Evolutionary conservation across 2,329 filamentous ascomycete genomes (phyloP).

Genomic region (Aspergillus ustus): DNA sequence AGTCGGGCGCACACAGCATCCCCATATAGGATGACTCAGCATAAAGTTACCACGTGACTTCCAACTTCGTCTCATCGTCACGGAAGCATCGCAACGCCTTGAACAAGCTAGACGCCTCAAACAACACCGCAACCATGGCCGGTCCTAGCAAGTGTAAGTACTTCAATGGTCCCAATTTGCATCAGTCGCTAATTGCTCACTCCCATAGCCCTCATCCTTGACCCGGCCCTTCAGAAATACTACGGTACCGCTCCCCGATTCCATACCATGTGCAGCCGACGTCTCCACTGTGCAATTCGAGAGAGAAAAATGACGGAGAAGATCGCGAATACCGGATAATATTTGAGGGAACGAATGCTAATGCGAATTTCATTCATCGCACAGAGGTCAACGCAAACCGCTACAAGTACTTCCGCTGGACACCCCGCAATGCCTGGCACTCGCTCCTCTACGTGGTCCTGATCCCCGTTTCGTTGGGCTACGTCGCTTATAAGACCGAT

Average conservation of each 20-base stretch:
- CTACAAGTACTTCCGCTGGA: slow-evolving; percentile 96
- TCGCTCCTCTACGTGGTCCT: slow-evolving; percentile 76
- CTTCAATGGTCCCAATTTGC: not conserved
- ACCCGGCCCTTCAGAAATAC: slow-evolving; percentile 55
- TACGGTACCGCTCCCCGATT: slow-evolving; percentile 48
- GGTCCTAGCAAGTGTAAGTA: slow-evolving; percentile 54
- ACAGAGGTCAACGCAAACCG: slow-evolving; percentile 82
- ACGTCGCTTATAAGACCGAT: slow-evolving; percentile 78
- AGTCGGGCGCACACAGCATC: not conserved
- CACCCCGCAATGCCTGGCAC: slow-evolving; percentile 76
- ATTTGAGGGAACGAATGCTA: slow-evolving; percentile 8
- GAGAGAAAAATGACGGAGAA: not conserved
- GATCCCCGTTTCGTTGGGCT: slow-evolving; percentile 72
- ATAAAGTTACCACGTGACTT: slow-evolving; percentile 12
- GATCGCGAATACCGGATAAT: not conserved
- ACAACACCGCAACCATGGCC: slow-evolving; percentile 50
- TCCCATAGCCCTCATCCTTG: slow-evolving; percentile 48
- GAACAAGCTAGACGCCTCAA: slow-evolving; percentile 3
- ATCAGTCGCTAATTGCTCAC: slow-evolving; percentile 54
- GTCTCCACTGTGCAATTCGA: not conserved
- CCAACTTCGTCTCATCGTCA: slow-evolving; percentile 20
- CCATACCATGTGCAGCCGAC: not conserved
- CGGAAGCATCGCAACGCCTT: slow-evolving; percentile 14
- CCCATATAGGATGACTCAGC: slow-evolving; percentile 14
- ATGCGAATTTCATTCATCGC: slow-evolving; percentile 12